phyloP scores from a whole-genome alignment of 495 filamentous ascomycete genomes.

The Hyaloscypha bicolor region DNA sequence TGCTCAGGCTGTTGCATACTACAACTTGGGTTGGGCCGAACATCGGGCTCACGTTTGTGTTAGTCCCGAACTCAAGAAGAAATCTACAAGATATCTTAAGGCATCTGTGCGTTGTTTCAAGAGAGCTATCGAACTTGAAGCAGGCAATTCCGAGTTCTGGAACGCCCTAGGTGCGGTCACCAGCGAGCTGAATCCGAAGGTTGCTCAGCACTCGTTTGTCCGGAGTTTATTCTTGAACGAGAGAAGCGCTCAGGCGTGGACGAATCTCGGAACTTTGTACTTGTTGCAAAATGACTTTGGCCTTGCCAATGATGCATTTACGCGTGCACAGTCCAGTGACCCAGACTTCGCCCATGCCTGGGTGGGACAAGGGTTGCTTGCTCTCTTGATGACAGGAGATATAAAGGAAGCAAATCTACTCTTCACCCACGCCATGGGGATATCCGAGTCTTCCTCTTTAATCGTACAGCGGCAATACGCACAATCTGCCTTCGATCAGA shows the following conservation, averaged over 20 bases:
- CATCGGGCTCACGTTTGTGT: slow-evolving; percentile 74
- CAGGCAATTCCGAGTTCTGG: slow-evolving; percentile 97
- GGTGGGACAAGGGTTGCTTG: slow-evolving; percentile 89
- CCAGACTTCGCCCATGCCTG: slow-evolving; percentile 91
- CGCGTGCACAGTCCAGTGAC: slow-evolving; percentile 87
- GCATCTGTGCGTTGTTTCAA: slow-evolving; percentile 93
- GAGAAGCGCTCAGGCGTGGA: slow-evolving; percentile 78
- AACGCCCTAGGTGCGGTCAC: slow-evolving; percentile 93
- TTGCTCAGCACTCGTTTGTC: slow-evolving; percentile 94
- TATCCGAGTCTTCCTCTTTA: slow-evolving; percentile 72
- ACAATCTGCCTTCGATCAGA: slow-evolving; percentile 75
- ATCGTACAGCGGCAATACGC: slow-evolving; percentile 77
- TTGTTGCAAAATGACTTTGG: slow-evolving; percentile 79
- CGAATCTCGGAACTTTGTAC: slow-evolving; percentile 86
- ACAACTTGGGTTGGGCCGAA: slow-evolving; percentile 95
- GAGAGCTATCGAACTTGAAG: slow-evolving; percentile 91
- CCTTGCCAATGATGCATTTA: slow-evolving; percentile 86
- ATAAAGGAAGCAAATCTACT: slow-evolving; percentile 73
- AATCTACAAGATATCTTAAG: slow-evolving; percentile 67
- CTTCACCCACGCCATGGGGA: slow-evolving; percentile 96
- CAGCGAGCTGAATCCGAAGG: slow-evolving; percentile 76
- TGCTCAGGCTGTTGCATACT: slow-evolving; percentile 95
- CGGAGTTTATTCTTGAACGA: slow-evolving; percentile 93
- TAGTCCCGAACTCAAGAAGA: slow-evolving; percentile 47
- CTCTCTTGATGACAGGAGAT: slow-evolving; percentile 68